A percentile compares a stretch with the other conserved stretches of the same genome.
These are phyloP conservation scores for Aegilops sharonensis DNA, from an alignment of 176 grass and related monocot species.

Conservation along the genomic window DNA sequence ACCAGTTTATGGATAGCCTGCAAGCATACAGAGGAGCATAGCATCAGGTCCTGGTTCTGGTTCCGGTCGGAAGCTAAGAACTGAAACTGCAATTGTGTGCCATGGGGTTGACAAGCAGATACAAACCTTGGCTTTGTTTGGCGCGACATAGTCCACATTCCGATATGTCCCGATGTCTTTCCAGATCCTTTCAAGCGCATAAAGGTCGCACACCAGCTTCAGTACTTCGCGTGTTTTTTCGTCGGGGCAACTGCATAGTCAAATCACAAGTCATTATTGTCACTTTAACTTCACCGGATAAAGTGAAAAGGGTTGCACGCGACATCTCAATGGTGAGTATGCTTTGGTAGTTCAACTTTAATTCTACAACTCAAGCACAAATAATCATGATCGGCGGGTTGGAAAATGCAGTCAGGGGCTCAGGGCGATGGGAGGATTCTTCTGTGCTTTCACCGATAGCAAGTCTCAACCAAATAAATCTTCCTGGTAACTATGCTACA, in stretches of 20 bases:
- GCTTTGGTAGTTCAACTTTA: not conserved
- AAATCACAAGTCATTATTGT: constrained; percentile 31
- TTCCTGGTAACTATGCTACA: not conserved
- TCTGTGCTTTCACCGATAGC: not conserved
- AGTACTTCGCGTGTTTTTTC: constrained; percentile 59
- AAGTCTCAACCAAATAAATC: not conserved
- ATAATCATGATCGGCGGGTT: not conserved
- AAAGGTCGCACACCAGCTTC: constrained; percentile 95
- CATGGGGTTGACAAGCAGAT: constrained; percentile 4
- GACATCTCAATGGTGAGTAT: not conserved
- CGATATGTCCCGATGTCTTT: constrained; percentile 91
- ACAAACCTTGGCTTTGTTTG: constrained; percentile 93
- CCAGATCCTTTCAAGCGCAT: constrained; percentile 94
- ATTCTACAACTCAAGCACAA: not conserved
- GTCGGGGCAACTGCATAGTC: constrained; percentile 76
- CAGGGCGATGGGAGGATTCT: not conserved
- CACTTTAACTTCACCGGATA: not conserved
- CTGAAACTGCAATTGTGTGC: constrained; percentile 1
- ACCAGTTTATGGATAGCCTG: constrained; percentile 93
- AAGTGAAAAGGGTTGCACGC: not conserved
- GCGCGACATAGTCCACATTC: constrained; percentile 92
- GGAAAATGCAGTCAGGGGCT: not conserved
- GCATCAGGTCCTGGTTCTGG: constrained; percentile 1
- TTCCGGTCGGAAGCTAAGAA: not conserved
- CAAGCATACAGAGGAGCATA: constrained; percentile 5